These are phyloP conservation scores for Fusarium tanahbumbuense DNA, from an alignment of 2,329 filamentous ascomycete genomes.

Conservation along the genomic window DNA sequence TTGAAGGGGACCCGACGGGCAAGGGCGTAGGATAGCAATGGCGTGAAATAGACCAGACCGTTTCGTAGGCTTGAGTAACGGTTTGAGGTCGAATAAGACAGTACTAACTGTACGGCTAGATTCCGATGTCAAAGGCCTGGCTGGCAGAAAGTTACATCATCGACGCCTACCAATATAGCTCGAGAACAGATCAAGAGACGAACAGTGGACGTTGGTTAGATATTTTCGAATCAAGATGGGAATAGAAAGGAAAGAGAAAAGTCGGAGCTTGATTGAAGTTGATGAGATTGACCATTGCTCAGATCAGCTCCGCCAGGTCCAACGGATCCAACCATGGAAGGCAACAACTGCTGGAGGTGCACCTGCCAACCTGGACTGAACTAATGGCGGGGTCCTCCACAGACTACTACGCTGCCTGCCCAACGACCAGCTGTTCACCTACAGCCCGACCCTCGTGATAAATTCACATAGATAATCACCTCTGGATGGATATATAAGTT, in stretches of 20 bases:
- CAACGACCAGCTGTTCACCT: not conserved
- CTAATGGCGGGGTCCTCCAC: slow-evolving; percentile 25
- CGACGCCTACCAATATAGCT: not conserved
- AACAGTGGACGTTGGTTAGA: not conserved
- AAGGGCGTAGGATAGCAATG: slow-evolving; percentile 17
- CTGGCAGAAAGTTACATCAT: not conserved
- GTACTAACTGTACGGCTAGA: slow-evolving; percentile 13
- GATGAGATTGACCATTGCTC: slow-evolving; percentile 26
- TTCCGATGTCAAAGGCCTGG: slow-evolving; percentile 11
- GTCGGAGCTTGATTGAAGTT: slow-evolving; percentile 10
- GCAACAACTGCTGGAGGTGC: slow-evolving; percentile 20
- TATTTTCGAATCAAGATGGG: slow-evolving; percentile 3
- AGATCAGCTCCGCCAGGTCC: slow-evolving; percentile 18
- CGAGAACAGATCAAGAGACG: not conserved
- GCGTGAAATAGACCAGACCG: slow-evolving; percentile 3
- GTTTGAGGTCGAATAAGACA: slow-evolving; percentile 5
- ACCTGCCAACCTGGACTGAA: slow-evolving; percentile 2
- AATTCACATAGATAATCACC: not conserved
- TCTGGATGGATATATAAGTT: not conserved
- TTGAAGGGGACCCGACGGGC: slow-evolving; percentile 6
- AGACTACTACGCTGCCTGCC: not conserved
- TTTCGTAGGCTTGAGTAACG: slow-evolving; percentile 15
- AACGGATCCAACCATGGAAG: slow-evolving; percentile 8
- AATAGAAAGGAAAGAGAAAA: slow-evolving; percentile 8
- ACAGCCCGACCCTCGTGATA: not conserved